phyloP scores from a whole-genome alignment of 2,329 filamentous ascomycete species.

The Dactylellina parvicollis region DNA sequence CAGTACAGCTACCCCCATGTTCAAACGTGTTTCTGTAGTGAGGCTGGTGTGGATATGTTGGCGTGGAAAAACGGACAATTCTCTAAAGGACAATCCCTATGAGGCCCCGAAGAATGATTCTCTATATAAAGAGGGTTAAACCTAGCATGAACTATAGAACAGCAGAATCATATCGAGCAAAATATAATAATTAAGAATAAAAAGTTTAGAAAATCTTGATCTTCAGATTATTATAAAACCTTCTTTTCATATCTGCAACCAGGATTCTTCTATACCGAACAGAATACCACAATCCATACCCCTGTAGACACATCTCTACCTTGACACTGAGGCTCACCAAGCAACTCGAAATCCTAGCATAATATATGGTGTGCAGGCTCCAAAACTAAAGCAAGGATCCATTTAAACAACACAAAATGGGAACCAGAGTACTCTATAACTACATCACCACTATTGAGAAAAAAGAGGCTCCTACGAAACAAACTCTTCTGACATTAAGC shows the following conservation, averaged over 20 bases:
- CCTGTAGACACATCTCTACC: no score
- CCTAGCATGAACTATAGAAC: no score
- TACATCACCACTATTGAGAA: constrained; percentile 32
- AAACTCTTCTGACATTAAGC: constrained; percentile 5
- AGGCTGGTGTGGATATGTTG: not conserved
- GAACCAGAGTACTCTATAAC: constrained; percentile 43
- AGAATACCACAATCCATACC: not conserved
- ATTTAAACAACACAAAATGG: constrained; percentile 30
- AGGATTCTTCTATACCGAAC: no score
- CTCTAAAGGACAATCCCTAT: not conserved
- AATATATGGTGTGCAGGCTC: no score
- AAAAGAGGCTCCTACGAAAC: constrained; percentile 16
- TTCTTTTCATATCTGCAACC: no score
- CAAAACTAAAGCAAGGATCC: constrained; percentile 1
- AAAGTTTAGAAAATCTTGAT: no score
- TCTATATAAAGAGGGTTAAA: constrained; percentile 12
- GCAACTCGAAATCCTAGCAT: not conserved
- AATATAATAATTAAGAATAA: no score
- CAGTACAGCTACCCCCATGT: not conserved
- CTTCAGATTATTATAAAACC: no score
- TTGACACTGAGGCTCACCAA: no score
- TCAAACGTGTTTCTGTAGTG: not conserved
- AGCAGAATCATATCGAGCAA: no score
- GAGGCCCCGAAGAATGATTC: not conserved
- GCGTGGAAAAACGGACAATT: not conserved